Conservation (phyloP, 192 early-diverging fungal species). For the Chytriomyces hyalinus region DNA sequence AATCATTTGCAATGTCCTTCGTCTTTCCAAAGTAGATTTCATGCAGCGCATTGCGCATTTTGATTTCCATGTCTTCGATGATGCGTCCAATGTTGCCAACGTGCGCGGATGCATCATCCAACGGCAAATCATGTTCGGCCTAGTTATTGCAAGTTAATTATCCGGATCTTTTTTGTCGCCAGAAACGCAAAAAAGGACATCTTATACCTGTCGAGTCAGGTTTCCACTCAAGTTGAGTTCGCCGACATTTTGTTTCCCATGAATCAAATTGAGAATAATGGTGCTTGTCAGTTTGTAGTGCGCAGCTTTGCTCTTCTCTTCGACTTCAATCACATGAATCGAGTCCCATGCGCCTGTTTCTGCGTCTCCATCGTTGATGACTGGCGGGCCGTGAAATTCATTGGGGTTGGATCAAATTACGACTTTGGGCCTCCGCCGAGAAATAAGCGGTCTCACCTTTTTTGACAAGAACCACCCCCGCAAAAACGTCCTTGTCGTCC, state of each 20-base stretch:
- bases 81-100: conserved; percentile 93
- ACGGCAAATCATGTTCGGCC: conserved; percentile 81
- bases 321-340: conserved; percentile 93
- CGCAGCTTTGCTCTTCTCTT: conserved; percentile 81
- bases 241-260: conserved; percentile 61
- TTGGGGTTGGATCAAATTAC: background rate
- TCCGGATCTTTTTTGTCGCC: background rate
- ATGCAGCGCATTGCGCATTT: conserved; percentile 92
- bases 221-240: conserved; percentile 87
- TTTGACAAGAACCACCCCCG: conserved; percentile 92
- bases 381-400: background rate
- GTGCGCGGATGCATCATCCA: conserved; percentile 78
- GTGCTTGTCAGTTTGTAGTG: conserved; percentile 97
- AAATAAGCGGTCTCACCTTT: conserved; percentile 69
- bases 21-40: conserved; percentile 99
- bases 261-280: conserved; percentile 90
- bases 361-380: conserved; percentile 17
- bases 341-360: conserved; percentile 91
- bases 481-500: conserved; percentile 81
- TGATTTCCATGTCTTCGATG: conserved; percentile 98
- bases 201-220: conserved; percentile 84
- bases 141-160: conserved; percentile 32
- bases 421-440: no score
- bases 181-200: background rate
- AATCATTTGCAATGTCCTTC: conserved; percentile 93